Conservation (phyloP, 352 stramenopile genomes). For the Chrysophaeum taylorii region DNA sequence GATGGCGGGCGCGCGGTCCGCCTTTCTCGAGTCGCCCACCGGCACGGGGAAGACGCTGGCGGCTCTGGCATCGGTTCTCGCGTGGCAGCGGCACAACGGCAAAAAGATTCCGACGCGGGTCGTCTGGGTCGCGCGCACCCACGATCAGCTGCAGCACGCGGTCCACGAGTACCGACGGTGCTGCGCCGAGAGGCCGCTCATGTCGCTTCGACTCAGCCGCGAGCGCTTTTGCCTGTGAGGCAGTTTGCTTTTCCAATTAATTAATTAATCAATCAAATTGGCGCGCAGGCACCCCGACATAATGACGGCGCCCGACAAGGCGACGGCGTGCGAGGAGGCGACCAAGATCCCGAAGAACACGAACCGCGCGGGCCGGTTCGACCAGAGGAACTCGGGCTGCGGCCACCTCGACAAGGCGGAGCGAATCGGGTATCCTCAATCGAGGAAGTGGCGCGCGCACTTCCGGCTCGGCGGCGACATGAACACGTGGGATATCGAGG, state of each 20-base stretch:
- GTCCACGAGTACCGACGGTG: slow-evolving; percentile 60
- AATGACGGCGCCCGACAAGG: slow-evolving; percentile 12
- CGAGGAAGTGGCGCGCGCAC: not conserved
- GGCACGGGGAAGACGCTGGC: slow-evolving; percentile 95
- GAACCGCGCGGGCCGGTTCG: not conserved
- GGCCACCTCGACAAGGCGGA: slow-evolving; percentile 10
- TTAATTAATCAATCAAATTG: no score
- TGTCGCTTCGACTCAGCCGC: slow-evolving; percentile 3
- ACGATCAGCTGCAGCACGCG: slow-evolving; percentile 93
- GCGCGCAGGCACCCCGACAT: slow-evolving; percentile 16
- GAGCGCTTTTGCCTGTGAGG: slow-evolving; percentile 13
- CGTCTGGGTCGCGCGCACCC: slow-evolving; percentile 94
- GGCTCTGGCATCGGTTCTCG: slow-evolving; percentile 81
- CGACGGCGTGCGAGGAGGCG: slow-evolving; percentile 12
- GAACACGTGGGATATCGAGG: slow-evolving; percentile 11
- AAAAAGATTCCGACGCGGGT: slow-evolving; percentile 65
- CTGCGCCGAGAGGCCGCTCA: slow-evolving; percentile 2
- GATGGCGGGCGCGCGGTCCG: slow-evolving; percentile 21
- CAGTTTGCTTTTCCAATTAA: no score
- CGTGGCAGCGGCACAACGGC: slow-evolving; percentile 49
- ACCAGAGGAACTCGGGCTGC: not conserved
- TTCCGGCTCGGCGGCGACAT: slow-evolving; percentile 7
- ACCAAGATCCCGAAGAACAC: not conserved
- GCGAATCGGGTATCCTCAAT: slow-evolving; percentile 6
- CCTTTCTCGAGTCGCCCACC: slow-evolving; percentile 91